These are phyloP conservation scores for Penicillium atrosanguineum DNA, from an alignment of 495 filamentous ascomycete genomes.

Conservation along the genomic window DNA sequence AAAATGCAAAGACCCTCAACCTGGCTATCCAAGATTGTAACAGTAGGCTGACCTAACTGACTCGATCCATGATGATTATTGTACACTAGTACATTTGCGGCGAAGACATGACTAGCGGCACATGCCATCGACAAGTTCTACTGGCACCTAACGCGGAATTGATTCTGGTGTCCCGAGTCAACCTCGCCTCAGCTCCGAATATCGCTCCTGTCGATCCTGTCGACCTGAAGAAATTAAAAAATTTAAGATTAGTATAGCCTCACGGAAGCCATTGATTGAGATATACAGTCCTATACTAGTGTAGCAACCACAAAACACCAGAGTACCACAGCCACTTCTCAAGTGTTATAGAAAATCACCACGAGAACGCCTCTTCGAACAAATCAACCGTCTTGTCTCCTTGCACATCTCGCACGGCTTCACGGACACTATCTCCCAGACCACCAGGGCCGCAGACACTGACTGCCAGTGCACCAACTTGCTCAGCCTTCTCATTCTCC, in stretches of 20 bases:
- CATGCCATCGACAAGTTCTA: background rate
- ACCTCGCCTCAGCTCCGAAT: background rate
- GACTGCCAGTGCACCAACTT: conserved; percentile 45
- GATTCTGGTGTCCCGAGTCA: no score
- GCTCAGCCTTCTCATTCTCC: conserved; percentile 33
- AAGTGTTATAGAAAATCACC: conserved; percentile 25
- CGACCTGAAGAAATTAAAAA: background rate
- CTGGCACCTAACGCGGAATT: no score
- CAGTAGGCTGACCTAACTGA: no score
- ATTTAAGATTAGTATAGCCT: background rate
- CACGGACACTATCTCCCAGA: conserved; percentile 44
- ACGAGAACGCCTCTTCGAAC: conserved; percentile 45
- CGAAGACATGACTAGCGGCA: background rate
- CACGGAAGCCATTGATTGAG: conserved; percentile 1
- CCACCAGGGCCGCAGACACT: conserved; percentile 46
- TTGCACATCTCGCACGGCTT: conserved; percentile 35
- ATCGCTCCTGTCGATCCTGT: no score
- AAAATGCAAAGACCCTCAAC: no score
- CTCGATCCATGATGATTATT: background rate
- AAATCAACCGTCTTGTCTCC: conserved; percentile 38
- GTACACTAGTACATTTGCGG: background rate
- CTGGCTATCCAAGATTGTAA: no score
- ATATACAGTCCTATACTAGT: background rate
- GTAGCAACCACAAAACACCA: background rate
- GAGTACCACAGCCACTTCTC: background rate